Base-by-base conservation (phyloP, 2,329 filamentous ascomycete genomes). In the Colletotrichum sp. region DNA sequence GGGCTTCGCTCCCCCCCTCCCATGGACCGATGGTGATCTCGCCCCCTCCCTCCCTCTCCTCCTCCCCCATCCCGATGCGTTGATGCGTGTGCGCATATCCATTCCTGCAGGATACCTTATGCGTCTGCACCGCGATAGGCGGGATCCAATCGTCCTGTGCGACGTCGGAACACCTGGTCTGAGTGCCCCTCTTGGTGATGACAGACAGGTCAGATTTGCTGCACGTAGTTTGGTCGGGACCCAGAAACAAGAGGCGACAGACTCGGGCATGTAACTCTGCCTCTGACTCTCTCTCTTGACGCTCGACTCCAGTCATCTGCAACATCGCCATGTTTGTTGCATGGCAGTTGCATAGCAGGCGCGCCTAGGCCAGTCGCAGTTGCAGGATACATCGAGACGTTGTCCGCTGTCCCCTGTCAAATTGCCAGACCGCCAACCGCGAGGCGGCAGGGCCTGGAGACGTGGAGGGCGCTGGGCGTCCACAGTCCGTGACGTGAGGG, bases 91-190 rank as follows among this genome's bases (percentile, higher is more conserved):
- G 64, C 63, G 55, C 64, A 32, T 55, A 72, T 67, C 36, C 67
- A 64, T 64, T 49, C 72, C 49, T 75, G 70, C 71, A 74, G 70
- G 36, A 60, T 62, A 75, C 65, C 65, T 76, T 55, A 69, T 67
- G 74, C 74, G 52, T 69, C 60, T 76, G 71, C 71, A 39, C 70
- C 59, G 74, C 74, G 65, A 69, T 75, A 75, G 65, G 74, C 74
- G 74, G 71, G 71, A 69, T 70, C 71, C 65, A 75, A 66, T 74
- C 62, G 71, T 63, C 52, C 36, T 76, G 65, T 76, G 74, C 74
- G 49, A 75, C 74, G 74, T 71, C 74, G 71, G 74, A 76, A 76
- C 71, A 62, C 71, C 62, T 76, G 71, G 71, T 75, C 71, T 69
- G 65, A 76, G 71, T 76, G 74, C 71, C 74, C 69, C 69, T 76